These are phyloP conservation scores for Beauveria sp. DNA, from an alignment of 2,329 filamentous ascomycete genomes.

Conservation along the genomic window DNA sequence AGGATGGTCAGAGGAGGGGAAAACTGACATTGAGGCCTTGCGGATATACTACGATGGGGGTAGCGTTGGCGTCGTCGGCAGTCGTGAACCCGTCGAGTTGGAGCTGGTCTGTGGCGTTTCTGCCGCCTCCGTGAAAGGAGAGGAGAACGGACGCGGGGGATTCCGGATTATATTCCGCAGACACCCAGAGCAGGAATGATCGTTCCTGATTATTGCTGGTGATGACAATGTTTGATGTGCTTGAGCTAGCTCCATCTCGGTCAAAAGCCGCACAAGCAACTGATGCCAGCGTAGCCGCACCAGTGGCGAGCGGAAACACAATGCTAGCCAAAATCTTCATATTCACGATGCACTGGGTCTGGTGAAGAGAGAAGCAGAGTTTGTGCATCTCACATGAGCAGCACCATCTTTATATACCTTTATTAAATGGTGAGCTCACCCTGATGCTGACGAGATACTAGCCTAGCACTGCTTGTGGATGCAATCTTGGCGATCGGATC, in stretches of 20 bases:
- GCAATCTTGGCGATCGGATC: not conserved
- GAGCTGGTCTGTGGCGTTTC: conserved; percentile 28
- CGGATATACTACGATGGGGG: conserved; percentile 33
- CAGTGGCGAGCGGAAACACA: not conserved
- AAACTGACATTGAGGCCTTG: conserved; percentile 29
- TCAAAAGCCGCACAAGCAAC: not conserved
- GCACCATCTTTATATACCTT: not conserved
- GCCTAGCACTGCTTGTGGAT: not conserved
- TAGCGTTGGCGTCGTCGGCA: conserved; percentile 25
- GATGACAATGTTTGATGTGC: conserved; percentile 7
- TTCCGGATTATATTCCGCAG: conserved; percentile 23
- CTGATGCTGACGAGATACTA: not conserved
- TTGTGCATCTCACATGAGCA: not conserved
- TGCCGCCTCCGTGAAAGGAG: conserved; percentile 35
- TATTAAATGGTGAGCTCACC: not conserved
- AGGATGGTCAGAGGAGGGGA: conserved; percentile 17
- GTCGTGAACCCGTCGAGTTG: conserved; percentile 29
- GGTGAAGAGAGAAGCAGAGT: not conserved
- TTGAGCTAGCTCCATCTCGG: not conserved
- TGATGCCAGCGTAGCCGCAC: not conserved
- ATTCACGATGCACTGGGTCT: not conserved
- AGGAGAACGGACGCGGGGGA: conserved; percentile 30
- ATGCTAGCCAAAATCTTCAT: not conserved
- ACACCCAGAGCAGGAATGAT: conserved; percentile 30
- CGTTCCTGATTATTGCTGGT: conserved; percentile 10